Evolutionary conservation across 2,329 filamentous ascomycete species (phyloP).

Genomic region (Zalaria obscura): DNA sequence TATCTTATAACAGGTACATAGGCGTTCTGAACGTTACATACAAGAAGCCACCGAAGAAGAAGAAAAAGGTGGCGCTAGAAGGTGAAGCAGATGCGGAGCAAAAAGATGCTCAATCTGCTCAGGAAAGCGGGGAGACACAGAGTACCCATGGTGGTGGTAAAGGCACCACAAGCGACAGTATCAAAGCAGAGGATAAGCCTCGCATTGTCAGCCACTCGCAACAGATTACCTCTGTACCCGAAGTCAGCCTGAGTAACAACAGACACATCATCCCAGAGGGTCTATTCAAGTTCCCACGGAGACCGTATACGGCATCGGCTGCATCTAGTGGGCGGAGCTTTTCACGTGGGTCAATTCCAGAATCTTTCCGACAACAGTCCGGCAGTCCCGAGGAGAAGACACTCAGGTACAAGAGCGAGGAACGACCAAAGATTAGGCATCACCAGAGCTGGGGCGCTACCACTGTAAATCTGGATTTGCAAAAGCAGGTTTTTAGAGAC

Average conservation of each 20-base stretch:
- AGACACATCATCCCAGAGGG: constrained; percentile 81
- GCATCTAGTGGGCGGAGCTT: not conserved
- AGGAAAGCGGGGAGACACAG: constrained; percentile 11
- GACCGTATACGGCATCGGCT: constrained; percentile 11
- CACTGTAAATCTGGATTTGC: constrained; percentile 72
- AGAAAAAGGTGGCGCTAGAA: constrained; percentile 19
- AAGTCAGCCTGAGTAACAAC: constrained; percentile 89
- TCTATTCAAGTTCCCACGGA: constrained; percentile 52
- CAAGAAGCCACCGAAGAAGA: constrained; percentile 57
- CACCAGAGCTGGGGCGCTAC: constrained; percentile 71
- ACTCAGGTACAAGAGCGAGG: not conserved
- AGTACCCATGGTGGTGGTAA: constrained; percentile 10
- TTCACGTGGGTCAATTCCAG: not conserved
- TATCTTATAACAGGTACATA: constrained; percentile 55
- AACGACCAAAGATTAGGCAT: constrained; percentile 30
- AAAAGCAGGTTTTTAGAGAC: constrained; percentile 85
- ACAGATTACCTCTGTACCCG: constrained; percentile 57
- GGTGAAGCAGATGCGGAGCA: constrained; percentile 17
- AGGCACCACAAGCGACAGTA: not conserved
- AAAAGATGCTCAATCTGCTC: constrained; percentile 9
- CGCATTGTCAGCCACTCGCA: constrained; percentile 63
- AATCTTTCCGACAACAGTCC: not conserved
- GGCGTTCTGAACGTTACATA: constrained; percentile 94
- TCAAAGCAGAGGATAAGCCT: constrained; percentile 18
- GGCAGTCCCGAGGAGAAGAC: not conserved